Evolutionary conservation across 805 yeast genomes (phyloP), one percentile per base, ranked within the genome.

Genomic region (Saccharomycopsis sp.): DNA sequence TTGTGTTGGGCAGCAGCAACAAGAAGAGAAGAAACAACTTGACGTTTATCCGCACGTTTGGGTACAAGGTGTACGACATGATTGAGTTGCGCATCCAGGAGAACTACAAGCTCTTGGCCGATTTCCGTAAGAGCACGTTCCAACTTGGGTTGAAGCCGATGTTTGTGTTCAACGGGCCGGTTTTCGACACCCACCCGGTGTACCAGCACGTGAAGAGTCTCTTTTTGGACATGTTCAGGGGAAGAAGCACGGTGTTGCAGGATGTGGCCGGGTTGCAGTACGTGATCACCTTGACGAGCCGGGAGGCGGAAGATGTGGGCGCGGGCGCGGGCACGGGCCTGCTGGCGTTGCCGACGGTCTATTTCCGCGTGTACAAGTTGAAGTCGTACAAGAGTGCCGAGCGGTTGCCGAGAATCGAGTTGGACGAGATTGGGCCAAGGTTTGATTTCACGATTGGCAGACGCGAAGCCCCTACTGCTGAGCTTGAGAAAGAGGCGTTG

Each of bases 231-330:
- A 81, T 92, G 59, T 92, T 80, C 71, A 71, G 94, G 52, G 97
- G 87, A 34, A 86, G 83, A 51, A 77, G 71, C 40, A 77, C 87
- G 18, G 80, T 75, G 44, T 65, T 81, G 53, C 87, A 86, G 56
- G 98, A 92, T 59, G 94, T 89, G 34, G 94, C 96, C 2, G 96
- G 96, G 36, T 68, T 92, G 51, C 97, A 92, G 62, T 83, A 85
- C 58, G 80, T 92, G 39, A 86, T 92, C 51, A 73, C 95, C 3
- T 63, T 92, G 41, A 75, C 86, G 26, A 78, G 80, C 1, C 79
- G 80, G 13, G 77, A 76, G 42, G 92, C 83, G 52, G 45, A 46
- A 30, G 43, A 38, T 8, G 12, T 10, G 27, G n/a, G n/a, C n/a
- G n/a, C n/a, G n/a, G n/a, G n/a, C n/a, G n/a, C n/a, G n/a, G n/a